Evolutionary conservation across 768 basidiomycete genomes (phyloP), one percentile per base, ranked within the genome.

Genomic region (Boletus bicolor): DNA sequence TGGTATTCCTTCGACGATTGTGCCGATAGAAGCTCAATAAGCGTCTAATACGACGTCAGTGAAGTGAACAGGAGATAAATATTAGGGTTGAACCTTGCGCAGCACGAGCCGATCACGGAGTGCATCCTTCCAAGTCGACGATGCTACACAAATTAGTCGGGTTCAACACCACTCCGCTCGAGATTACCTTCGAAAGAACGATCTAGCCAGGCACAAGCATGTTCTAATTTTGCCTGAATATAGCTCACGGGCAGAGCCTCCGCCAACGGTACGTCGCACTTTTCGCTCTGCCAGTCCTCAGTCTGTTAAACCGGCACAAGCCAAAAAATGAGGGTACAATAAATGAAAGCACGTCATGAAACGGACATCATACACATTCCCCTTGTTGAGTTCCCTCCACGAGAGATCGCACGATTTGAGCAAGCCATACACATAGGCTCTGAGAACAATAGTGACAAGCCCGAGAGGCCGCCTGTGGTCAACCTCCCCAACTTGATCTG

Each of bases 231-330:
- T 17, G 74, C 68, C 7, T 86, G 55, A 26, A 89, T 70, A 53
- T 79, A 77, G 45, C 75, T 74, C 17, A 82, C 79, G 17, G 83
- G 78, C 28, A 85, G 68, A 7, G 79, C 77, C 71, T 94, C 89
- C 10, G 86, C 76, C 5, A 95, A 75, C 0, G 84, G 82, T 0
- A 95, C 78, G 19, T 92, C 92, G 62, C 85, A 88, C 72, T 93
- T 94, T 59, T 97, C 93, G 54, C 87, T 80, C 68, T 92, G 90
- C 86, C 90, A 92, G 63, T 93, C 91, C 76, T 93, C 92, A 57
- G 82, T 77, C 91, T 93, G 68, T 55, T 19, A 49, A 57, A 61
- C 44, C 53, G 41, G 26, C 14, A 30, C 28, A 59, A 53, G 47
- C 41, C 17, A 44, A 32, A 37, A 37, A 15, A 60, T 62, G 55